phyloP scores from a whole-genome alignment of 2,329 filamentous ascomycete species.

The Ophiostoma montium region DNA sequence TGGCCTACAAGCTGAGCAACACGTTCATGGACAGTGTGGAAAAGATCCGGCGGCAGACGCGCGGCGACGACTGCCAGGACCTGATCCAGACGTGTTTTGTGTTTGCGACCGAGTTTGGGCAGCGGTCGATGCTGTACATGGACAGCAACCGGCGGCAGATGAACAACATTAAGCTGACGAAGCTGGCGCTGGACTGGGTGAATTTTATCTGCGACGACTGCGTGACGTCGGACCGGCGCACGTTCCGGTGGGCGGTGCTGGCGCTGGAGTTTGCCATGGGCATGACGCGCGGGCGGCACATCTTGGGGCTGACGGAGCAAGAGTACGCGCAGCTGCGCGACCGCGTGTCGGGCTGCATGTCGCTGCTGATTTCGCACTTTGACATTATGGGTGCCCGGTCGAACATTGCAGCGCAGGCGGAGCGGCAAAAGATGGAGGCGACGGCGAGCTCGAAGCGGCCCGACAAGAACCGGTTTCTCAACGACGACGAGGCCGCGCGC shows the following conservation, averaged over 20 bases:
- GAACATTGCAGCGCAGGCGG: conserved; percentile 82
- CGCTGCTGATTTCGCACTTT: conserved; percentile 90
- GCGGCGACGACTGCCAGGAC: conserved; percentile 77
- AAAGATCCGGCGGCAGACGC: conserved; percentile 74
- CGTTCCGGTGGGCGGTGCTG: conserved; percentile 92
- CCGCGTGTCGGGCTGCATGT: conserved; percentile 96
- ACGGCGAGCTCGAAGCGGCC: conserved; percentile 60
- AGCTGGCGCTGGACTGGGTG: conserved; percentile 90
- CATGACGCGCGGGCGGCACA: conserved; percentile 88
- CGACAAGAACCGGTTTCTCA: conserved; percentile 56
- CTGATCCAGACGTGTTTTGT: conserved; percentile 96
- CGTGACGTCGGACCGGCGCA: conserved; percentile 82
- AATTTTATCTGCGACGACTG: conserved; percentile 98
- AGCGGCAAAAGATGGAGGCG: conserved; percentile 79
- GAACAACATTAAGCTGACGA: conserved; percentile 92
- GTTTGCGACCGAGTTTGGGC: conserved; percentile 97
- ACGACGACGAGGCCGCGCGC: conserved; percentile 73
- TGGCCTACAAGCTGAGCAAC: conserved; percentile 91
- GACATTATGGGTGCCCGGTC: conserved; percentile 97
- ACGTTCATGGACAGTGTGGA: conserved; percentile 98
- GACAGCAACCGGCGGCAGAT: conserved; percentile 89
- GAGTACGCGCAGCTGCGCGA: conserved; percentile 72
- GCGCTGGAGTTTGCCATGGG: conserved; percentile 94
- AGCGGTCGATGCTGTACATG: conserved; percentile 87
- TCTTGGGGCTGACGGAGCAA: conserved; percentile 75